Base-by-base conservation (phyloP, 2,329 filamentous ascomycete genomes). In the Cytospora mali region DNA sequence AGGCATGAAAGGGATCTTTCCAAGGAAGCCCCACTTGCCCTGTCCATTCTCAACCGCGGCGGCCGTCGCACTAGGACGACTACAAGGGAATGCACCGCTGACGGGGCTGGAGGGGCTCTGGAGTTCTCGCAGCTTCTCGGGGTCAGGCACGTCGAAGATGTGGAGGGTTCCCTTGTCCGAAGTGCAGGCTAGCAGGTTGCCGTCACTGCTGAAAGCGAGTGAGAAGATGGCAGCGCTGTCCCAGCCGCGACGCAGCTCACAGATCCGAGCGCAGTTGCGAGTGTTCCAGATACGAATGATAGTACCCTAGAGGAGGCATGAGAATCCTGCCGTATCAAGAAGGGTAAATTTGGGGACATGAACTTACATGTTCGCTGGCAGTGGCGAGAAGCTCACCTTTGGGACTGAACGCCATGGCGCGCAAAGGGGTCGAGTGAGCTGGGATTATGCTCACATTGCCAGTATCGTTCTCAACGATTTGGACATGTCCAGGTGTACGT, bases 151-250 rank as follows among this genome's bases (percentile, higher is more conserved):
- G 71, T 98, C 93, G 72, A 97, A 99, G 42, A 99, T 84, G 75
- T 99, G 95, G 13, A 99, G 81, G 0, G 93, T 99, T 6, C 92
- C 93, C 77, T 98, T 99, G 80, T 99, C 95, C 1, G 93, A 97
- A 1, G 94, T 98, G 66, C 93, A 94, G 28, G 95, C 95, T 13
- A 98, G 83, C 72, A 93, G 84, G 50, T 83, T 85, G 57, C 90
- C 91, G 0, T 88, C 88, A 0, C 93, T 93, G 23, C 91, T 96
- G 74, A 99, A 95, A 13, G 90, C 89, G 13, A 99, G 81, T 2
- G 91, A 94, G 76, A 91, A 97, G 68, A 98, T 90, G 59, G 88
- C 87, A 18, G 95, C 93, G 39, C 88, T 89, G 71, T 99, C 95
- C 54, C 96, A 89, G 49, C 95, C 95, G 35, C 95, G 88, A 50